Percentiles rank a stretch among this genome's conserved stretches.
phyloP scores from a whole-genome alignment of 495 filamentous ascomycete genomes.

The Chlorociboria aeruginascens region DNA sequence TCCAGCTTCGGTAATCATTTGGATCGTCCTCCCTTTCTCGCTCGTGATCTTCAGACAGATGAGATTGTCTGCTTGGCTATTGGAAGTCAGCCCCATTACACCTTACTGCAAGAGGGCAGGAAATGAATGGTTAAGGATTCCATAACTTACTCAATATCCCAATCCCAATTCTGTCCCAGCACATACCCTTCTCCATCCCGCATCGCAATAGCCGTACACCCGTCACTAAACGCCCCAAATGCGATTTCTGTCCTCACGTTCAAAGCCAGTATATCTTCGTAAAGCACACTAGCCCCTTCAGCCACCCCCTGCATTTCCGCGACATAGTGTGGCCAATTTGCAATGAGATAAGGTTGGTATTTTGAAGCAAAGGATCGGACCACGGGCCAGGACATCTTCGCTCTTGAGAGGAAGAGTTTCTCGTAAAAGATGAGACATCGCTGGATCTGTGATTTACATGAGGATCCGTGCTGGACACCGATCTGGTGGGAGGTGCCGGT shows the following conservation, averaged over 20 bases:
- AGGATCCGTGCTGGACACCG: slow-evolving; percentile 39
- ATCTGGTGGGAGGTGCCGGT: slow-evolving; percentile 33
- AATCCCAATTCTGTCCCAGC: slow-evolving; percentile 62
- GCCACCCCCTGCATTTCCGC: slow-evolving; percentile 46
- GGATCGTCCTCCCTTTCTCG: slow-evolving; percentile 17
- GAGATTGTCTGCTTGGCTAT: slow-evolving; percentile 36
- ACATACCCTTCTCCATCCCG: slow-evolving; percentile 27
- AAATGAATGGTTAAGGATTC: not conserved
- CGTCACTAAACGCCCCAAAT: slow-evolving; percentile 41
- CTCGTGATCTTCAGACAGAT: slow-evolving; percentile 41
- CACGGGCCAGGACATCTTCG: slow-evolving; percentile 35
- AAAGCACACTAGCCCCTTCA: slow-evolving; percentile 38
- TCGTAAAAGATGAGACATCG: slow-evolving; percentile 40
- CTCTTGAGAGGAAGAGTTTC: slow-evolving; percentile 35
- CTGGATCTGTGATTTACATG: slow-evolving; percentile 31
- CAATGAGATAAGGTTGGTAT: slow-evolving; percentile 29
- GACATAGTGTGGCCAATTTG: slow-evolving; percentile 32
- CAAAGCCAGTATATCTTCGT: slow-evolving; percentile 50
- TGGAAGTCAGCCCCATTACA: not conserved
- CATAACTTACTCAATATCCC: slow-evolving; percentile 22
- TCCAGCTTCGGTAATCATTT: slow-evolving; percentile 47
- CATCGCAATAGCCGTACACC: slow-evolving; percentile 51
- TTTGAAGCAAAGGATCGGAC: slow-evolving; percentile 32
- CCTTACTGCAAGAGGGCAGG: too few species aligned
- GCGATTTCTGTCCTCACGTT: slow-evolving; percentile 60